phyloP scores from a whole-genome alignment of 2,329 filamentous ascomycete genomes.

The Amesomyces nigricolor region DNA sequence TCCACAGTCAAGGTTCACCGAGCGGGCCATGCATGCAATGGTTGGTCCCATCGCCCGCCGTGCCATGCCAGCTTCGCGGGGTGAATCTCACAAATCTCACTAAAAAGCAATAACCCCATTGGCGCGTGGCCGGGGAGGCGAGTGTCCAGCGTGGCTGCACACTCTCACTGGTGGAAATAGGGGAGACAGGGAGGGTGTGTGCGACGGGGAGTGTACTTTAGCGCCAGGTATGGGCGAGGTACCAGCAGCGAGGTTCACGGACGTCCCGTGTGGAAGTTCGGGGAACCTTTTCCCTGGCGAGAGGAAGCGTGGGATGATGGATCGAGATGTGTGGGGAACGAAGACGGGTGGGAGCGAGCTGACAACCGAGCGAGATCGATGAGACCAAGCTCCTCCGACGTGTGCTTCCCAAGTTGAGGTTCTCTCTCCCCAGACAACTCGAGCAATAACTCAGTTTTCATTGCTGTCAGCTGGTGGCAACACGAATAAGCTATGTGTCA shows the following conservation, averaged over 20 bases:
- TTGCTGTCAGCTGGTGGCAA: too few relatives aligned
- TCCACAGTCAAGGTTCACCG: not conserved
- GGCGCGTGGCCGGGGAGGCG: slow-evolving; percentile 10
- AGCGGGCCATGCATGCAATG: not conserved
- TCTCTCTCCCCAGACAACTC: too few relatives aligned
- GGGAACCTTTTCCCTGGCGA: slow-evolving; percentile 19
- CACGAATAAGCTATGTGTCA: too few relatives aligned
- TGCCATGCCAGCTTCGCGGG: slow-evolving; percentile 15
- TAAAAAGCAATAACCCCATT: slow-evolving; percentile 23
- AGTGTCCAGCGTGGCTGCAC: slow-evolving; percentile 9
- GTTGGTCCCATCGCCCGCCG: slow-evolving; percentile 1
- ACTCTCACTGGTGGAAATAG: slow-evolving; percentile 23
- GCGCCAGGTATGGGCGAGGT: slow-evolving; percentile 17
- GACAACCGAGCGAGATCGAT: not conserved
- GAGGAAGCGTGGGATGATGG: slow-evolving; percentile 27
- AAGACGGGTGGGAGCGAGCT: not conserved
- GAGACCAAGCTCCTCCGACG: too few relatives aligned
- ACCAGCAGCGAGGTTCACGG: slow-evolving; percentile 15
- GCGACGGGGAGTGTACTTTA: slow-evolving; percentile 15
- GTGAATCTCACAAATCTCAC: slow-evolving; percentile 19
- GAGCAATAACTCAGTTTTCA: too few relatives aligned
- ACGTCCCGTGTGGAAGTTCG: slow-evolving; percentile 18
- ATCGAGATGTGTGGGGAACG: slow-evolving; percentile 16
- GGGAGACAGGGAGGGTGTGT: slow-evolving; percentile 20
- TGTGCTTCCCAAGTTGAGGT: too few relatives aligned